Evolutionary conservation across 257 asterid species (phyloP).

Genomic region (Petunia axillaris): DNA sequence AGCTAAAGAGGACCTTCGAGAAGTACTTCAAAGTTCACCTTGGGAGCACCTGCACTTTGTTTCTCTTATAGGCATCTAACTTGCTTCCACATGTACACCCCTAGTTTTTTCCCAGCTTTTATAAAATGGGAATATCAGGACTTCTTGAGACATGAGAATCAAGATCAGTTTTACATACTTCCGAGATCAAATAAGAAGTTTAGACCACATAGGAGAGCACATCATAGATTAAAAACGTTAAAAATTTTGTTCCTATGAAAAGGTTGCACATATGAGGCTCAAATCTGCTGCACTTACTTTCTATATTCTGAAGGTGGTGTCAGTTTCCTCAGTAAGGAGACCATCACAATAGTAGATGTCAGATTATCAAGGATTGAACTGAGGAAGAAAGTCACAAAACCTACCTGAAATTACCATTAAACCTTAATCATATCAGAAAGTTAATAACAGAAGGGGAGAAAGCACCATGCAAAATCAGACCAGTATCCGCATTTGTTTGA

Average conservation of each 20-base stretch:
- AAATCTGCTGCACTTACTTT: slow-evolving; percentile 58
- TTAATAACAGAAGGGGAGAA: background rate
- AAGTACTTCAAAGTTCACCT: slow-evolving; percentile 18
- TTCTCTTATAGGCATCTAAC: slow-evolving; percentile 14
- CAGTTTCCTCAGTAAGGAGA: slow-evolving; percentile 88
- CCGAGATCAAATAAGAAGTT: slow-evolving; percentile 8
- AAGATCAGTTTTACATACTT: background rate
- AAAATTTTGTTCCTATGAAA: background rate
- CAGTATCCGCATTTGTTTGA: background rate
- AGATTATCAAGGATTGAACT: slow-evolving; percentile 94
- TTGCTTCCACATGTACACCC: background rate
- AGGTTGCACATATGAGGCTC: slow-evolving; percentile 16
- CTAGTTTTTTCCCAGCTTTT: background rate
- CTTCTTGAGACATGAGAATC: slow-evolving; percentile 21
- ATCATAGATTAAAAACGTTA: background rate
- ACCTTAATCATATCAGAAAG: slow-evolving; percentile 29
- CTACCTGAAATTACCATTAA: slow-evolving; percentile 63
- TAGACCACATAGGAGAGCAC: background rate
- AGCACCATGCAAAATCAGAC: slow-evolving; percentile 12
- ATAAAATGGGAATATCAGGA: background rate
- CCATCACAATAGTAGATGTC: slow-evolving; percentile 99
- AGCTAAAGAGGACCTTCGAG: background rate
- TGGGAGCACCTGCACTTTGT: background rate
- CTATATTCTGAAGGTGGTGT: slow-evolving; percentile 95
- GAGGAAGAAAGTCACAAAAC: slow-evolving; percentile 88